phyloP scores from a whole-genome alignment of 148 eudicot species.

The Rhododendron vialii region DNA sequence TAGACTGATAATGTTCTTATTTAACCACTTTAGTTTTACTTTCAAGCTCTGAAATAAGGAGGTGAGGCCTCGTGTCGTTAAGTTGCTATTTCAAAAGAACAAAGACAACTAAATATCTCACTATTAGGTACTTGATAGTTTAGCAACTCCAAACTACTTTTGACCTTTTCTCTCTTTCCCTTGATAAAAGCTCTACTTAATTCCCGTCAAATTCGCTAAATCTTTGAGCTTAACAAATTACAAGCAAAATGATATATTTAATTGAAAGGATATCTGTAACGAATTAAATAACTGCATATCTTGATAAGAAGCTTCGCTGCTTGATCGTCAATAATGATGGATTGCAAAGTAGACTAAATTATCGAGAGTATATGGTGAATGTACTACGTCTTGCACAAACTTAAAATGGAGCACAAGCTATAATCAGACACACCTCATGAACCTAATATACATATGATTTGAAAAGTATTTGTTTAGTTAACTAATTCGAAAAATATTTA shows the following conservation, averaged over 20 bases:
- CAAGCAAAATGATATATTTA: neutral
- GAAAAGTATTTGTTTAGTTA: too few relatives aligned
- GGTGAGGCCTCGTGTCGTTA: neutral
- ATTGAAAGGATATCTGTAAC: neutral
- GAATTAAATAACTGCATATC: neutral
- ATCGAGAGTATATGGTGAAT: neutral
- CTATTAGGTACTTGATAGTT: neutral
- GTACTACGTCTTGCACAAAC: too few relatives aligned
- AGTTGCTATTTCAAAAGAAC: neutral
- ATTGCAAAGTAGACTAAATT: neutral
- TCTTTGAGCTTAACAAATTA: neutral
- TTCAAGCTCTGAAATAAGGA: neutral
- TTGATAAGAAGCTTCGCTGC: neutral
- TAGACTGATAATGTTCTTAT: neutral
- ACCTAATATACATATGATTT: too few relatives aligned
- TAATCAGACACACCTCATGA: constrained; percentile 39
- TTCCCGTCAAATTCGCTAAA: neutral
- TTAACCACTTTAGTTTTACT: neutral
- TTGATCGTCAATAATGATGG: neutral
- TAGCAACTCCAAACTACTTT: neutral
- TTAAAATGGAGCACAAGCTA: neutral
- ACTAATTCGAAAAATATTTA: too few relatives aligned
- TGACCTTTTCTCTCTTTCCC: neutral
- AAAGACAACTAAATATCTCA: neutral
- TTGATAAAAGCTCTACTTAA: neutral